These are phyloP conservation scores for Epichloe uncinata DNA, from an alignment of 2,329 filamentous ascomycete species.

Conservation along the genomic window DNA sequence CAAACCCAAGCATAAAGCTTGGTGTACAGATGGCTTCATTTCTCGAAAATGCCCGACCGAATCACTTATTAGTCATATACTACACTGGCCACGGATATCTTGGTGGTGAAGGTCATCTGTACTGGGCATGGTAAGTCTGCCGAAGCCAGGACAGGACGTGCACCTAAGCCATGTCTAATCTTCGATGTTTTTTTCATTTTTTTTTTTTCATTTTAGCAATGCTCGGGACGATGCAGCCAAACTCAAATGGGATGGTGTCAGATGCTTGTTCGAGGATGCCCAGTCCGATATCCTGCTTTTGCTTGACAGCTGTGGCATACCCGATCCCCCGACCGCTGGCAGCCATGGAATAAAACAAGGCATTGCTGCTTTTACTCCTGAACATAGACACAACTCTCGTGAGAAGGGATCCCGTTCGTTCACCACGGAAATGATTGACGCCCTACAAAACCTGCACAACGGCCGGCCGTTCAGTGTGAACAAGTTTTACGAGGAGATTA, in stretches of 20 bases:
- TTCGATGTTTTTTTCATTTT: slow-evolving; percentile 6
- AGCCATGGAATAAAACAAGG: slow-evolving; percentile 47
- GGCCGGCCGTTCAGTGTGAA: slow-evolving; percentile 43
- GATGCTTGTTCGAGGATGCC: slow-evolving; percentile 48
- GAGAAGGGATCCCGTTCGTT: slow-evolving; percentile 40
- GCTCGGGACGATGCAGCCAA: slow-evolving; percentile 43
- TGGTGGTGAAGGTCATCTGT: slow-evolving; percentile 46
- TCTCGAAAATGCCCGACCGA: slow-evolving; percentile 41
- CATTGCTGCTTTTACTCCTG: slow-evolving; percentile 45
- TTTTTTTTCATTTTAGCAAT: slow-evolving; percentile 30
- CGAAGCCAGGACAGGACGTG: not conserved
- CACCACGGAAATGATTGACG: slow-evolving; percentile 42
- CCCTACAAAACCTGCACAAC: slow-evolving; percentile 38
- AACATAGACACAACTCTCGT: slow-evolving; percentile 31
- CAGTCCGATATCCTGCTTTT: slow-evolving; percentile 50
- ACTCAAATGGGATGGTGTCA: slow-evolving; percentile 50
- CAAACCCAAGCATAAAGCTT: slow-evolving; percentile 48
- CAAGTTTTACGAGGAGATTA: slow-evolving; percentile 42
- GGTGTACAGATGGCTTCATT: slow-evolving; percentile 47
- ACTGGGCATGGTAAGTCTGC: slow-evolving; percentile 50
- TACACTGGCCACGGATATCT: slow-evolving; percentile 49
- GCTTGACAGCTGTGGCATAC: slow-evolving; percentile 47
- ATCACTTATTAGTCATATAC: slow-evolving; percentile 51
- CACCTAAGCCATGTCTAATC: slow-evolving; percentile 20
- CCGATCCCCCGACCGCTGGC: slow-evolving; percentile 35